A percentile compares a stretch with the other conserved stretches of the same genome.
Evolutionary conservation across 2,329 filamentous ascomycete species (phyloP).

Genomic region (Calonectria pseudoreteaudii): DNA sequence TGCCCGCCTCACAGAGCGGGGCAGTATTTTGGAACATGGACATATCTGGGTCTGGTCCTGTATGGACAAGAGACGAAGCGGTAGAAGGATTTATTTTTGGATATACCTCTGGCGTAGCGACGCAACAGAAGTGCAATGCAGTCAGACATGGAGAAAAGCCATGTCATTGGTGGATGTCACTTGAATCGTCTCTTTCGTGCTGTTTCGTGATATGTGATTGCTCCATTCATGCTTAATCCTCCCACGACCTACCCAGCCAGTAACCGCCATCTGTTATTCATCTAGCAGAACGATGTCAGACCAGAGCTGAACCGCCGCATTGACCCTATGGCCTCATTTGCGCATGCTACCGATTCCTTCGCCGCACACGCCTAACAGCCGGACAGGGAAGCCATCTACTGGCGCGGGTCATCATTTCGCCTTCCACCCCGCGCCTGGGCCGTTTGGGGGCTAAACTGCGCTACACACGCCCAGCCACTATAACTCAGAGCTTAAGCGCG

Average conservation of each 20-base stretch:
- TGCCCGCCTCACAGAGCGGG: not conserved
- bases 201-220: not conserved
- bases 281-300: not conserved
- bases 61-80: not conserved
- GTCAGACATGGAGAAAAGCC: not conserved
- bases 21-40: conserved; percentile 8
- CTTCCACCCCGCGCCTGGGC: not conserved
- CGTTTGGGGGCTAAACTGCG: not conserved
- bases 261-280: not conserved
- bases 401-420: conserved; percentile 10
- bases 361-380: not conserved
- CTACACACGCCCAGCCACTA: not conserved
- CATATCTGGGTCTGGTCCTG: not conserved
- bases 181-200: not conserved
- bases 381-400: not conserved
- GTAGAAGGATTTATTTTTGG: conserved; percentile 1
- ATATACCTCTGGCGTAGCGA: not conserved
- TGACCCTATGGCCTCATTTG: not conserved
- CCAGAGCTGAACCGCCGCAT: not conserved
- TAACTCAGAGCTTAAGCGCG: not conserved
- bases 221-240: not conserved
- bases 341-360: not conserved
- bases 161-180: not conserved
- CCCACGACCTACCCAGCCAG: not conserved
- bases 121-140: not conserved